Conservation (phyloP, 805 yeast genomes). For the Nakazawaea molendinolei region DNA sequence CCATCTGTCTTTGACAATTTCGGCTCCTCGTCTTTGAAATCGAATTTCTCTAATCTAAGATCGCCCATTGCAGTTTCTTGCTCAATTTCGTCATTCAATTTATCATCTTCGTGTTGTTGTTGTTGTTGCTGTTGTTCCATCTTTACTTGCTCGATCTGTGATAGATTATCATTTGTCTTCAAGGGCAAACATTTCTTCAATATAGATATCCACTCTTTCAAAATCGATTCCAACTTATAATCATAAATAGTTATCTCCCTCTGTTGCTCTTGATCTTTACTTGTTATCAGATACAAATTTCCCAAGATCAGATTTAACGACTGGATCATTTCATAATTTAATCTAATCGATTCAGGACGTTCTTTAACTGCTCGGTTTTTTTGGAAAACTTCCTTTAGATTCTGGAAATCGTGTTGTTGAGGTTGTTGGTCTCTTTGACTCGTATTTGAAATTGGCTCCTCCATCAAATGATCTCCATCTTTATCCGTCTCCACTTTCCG, state of each 20-base stretch:
- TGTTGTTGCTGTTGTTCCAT: constrained; percentile 12
- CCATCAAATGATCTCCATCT: constrained; percentile 11
- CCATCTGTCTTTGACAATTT: neutral
- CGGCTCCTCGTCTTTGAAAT: neutral
- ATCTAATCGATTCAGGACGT: constrained; percentile 1
- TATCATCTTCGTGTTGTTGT: neutral
- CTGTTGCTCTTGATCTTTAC: constrained; percentile 1
- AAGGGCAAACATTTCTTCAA: constrained; percentile 8
- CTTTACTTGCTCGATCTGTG: constrained; percentile 15
- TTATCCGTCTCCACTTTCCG: constrained; percentile 1
- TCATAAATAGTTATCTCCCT: constrained; percentile 1
- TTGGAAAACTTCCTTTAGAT: too few species aligned
- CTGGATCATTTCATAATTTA: neutral
- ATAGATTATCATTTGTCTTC: constrained; percentile 7
- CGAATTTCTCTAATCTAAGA: constrained; percentile 2
- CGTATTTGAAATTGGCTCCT: too few species aligned
- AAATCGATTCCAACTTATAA: neutral
- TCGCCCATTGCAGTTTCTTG: constrained; percentile 10
- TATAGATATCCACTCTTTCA: constrained; percentile 10
- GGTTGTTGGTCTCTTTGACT: too few species aligned
- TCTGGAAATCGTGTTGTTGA: too few species aligned
- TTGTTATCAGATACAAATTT: neutral
- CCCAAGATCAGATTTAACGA: constrained; percentile 7
- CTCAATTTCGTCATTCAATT: constrained; percentile 5
- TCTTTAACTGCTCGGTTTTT: constrained; percentile 1